Evolutionary conservation across 1,284 basidiomycete species (phyloP).

Genomic region (Sanghuangporus sanghuang): DNA sequence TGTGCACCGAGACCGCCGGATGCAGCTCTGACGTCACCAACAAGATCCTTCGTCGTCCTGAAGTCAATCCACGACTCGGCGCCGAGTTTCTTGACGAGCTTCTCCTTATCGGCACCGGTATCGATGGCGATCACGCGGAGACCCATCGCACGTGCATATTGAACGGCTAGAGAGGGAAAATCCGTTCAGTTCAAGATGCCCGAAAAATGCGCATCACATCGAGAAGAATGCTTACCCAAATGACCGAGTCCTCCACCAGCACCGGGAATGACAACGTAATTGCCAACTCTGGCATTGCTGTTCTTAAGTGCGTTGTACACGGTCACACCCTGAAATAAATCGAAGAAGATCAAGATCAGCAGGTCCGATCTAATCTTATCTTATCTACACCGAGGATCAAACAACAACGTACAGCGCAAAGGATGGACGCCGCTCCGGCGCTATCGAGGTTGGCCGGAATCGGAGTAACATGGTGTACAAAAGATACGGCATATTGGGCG

Average conservation of each 20-base stretch:
- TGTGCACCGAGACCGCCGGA: conserved; percentile 64
- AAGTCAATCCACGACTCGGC: conserved; percentile 73
- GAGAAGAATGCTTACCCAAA: conserved; percentile 35
- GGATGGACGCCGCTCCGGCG: conserved; percentile 56
- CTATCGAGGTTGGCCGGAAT: conserved; percentile 56
- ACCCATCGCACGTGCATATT: conserved; percentile 63
- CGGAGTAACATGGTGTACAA: conserved; percentile 57
- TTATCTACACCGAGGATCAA: not conserved
- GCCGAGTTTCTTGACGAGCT: conserved; percentile 54
- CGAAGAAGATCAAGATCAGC: not conserved
- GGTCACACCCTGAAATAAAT: conserved; percentile 48
- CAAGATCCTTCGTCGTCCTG: conserved; percentile 44
- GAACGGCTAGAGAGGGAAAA: conserved; percentile 36
- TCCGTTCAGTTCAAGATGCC: not conserved
- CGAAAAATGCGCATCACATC: not conserved
- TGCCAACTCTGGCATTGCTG: conserved; percentile 45
- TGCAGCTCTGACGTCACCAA: conserved; percentile 47
- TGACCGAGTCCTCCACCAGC: conserved; percentile 61
- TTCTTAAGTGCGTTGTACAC: conserved; percentile 68
- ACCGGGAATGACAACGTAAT: conserved; percentile 68
- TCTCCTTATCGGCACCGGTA: conserved; percentile 60
- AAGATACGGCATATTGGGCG: conserved; percentile 47
- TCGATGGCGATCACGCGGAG: conserved; percentile 69
- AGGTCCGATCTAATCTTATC: conserved; percentile 1
- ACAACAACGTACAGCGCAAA: conserved; percentile 49